Percentiles rank a stretch among this genome's conserved stretches.
Evolutionary conservation across 345 rosid species (phyloP).

Genomic region (Gossypium thurberi): DNA sequence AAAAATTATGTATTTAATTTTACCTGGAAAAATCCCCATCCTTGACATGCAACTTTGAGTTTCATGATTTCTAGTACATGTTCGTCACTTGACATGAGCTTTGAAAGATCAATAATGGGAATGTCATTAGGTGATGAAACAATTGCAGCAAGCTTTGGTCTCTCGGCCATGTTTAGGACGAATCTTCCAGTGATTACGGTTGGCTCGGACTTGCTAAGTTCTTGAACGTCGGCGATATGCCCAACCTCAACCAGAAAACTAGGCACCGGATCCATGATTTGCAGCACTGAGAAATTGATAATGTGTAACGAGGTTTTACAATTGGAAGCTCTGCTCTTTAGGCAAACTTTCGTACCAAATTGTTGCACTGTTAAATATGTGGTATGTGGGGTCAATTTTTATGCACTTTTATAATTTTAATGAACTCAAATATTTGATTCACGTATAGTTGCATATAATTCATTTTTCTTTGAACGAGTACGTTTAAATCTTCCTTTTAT

Average conservation of each 20-base stretch:
- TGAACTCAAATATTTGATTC: too few species aligned
- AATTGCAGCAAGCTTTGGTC: constrained; percentile 34
- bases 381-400: too few species aligned
- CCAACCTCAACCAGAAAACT: constrained; percentile 55
- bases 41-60: constrained; percentile 66
- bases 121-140: constrained; percentile 25
- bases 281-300: not conserved
- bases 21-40: constrained; percentile 98
- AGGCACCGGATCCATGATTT: constrained; percentile 60
- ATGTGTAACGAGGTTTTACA: not conserved
- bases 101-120: constrained; percentile 68
- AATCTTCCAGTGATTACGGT: constrained; percentile 64
- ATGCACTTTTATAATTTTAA: too few species aligned
- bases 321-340: not conserved
- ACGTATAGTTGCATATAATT: too few species aligned
- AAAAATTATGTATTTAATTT: not conserved
- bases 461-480: too few species aligned
- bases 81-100: constrained; percentile 31
- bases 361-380: too few species aligned
- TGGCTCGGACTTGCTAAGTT: constrained; percentile 61
- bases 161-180: constrained; percentile 52
- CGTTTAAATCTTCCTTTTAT: too few species aligned
- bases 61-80: constrained; percentile 33
- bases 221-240: constrained; percentile 82
- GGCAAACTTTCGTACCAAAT: not conserved